A percentile compares a stretch with the other conserved stretches of the same genome.
Evolutionary conservation across 352 stramenopile genomes (phyloP).

Genomic region (Phytopythium mirpurense): DNA sequence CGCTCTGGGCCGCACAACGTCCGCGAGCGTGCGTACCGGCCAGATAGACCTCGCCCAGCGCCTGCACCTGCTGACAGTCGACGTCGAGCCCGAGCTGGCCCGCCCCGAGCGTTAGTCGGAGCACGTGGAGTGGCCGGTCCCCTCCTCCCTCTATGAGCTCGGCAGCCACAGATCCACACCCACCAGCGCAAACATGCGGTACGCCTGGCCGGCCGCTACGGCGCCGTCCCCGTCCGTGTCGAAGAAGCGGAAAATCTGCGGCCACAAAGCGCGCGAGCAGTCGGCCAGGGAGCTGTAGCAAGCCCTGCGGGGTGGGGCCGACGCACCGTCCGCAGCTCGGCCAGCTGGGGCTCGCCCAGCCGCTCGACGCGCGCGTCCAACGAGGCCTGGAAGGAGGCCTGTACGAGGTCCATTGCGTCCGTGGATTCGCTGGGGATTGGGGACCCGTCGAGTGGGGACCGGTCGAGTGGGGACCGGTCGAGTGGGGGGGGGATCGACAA

Average conservation of each 20-base stretch:
- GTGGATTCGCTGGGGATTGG: background rate
- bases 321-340: conserved; percentile 42
- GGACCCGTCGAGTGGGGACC: too few species aligned
- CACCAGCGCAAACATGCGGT: conserved; percentile 61
- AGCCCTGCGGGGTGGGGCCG: too few species aligned
- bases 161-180: too few species aligned
- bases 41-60: conserved; percentile 62
- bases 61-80: conserved; percentile 37
- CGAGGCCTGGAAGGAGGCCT: conserved; percentile 58
- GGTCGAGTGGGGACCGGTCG: too few species aligned
- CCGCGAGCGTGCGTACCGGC: conserved; percentile 20
- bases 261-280: background rate
- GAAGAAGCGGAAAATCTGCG: conserved; percentile 71
- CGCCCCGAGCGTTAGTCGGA: background rate
- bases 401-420: conserved; percentile 43
- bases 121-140: too few species aligned
- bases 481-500: too few species aligned
- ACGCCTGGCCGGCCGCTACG: conserved; percentile 48
- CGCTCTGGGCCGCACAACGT: background rate
- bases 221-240: conserved; percentile 61
- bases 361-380: conserved; percentile 55
- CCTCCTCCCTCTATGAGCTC: too few species aligned
- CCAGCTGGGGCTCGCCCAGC: conserved; percentile 42
- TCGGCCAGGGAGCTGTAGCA: background rate
- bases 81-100: conserved; percentile 52